A percentile compares a stretch with the other conserved stretches of the same genome.
Evolutionary conservation across 75 land plant species (phyloP).

Genomic region (Selaginella tamariscina): DNA sequence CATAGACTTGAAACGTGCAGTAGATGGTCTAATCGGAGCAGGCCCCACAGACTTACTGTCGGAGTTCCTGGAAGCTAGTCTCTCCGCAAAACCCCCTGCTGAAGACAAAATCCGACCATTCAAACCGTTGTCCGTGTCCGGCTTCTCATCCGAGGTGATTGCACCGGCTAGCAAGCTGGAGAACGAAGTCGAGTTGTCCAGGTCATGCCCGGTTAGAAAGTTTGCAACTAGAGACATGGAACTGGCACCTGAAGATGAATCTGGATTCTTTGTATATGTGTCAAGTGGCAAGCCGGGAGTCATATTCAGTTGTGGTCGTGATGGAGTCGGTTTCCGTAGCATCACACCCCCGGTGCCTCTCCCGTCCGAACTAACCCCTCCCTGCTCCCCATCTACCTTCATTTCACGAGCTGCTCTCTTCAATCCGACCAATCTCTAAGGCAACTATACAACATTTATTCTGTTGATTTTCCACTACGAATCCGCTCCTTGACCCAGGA

Average conservation of each 20-base stretch:
- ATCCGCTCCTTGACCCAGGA: too few species aligned
- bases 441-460: too few species aligned
- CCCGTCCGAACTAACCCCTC: not conserved
- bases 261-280: not conserved
- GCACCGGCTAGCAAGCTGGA: not conserved
- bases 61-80: not conserved
- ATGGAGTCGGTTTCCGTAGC: constrained; percentile 8
- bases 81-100: not conserved
- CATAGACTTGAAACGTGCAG: not conserved
- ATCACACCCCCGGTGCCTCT: not conserved
- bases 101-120: not conserved
- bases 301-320: not conserved
- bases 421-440: too few species aligned
- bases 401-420: not conserved
- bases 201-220: constrained; percentile 2
- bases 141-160: not conserved
- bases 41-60: not conserved
- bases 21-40: not conserved
- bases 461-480: too few species aligned
- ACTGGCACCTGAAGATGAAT: not conserved
- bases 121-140: not conserved
- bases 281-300: not conserved
- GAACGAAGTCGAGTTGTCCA: not conserved
- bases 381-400: not conserved
- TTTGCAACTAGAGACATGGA: not conserved